These are phyloP conservation scores for Pythium insidiosum DNA, from an alignment of 352 stramenopile genomes.

Conservation along the genomic window DNA sequence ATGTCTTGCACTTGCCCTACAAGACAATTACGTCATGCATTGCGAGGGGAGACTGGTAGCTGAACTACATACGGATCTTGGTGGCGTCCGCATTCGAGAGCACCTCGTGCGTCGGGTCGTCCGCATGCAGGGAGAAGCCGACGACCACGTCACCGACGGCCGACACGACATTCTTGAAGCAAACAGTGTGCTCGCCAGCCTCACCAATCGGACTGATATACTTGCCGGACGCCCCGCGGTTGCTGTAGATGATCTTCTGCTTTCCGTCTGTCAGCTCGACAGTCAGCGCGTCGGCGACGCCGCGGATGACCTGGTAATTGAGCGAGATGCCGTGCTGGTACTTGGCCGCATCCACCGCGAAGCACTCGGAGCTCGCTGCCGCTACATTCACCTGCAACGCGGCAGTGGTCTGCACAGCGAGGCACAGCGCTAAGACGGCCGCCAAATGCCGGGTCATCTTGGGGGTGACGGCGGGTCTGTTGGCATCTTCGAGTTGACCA, in stretches of 20 bases:
- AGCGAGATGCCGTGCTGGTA: constrained; percentile 83
- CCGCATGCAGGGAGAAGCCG: constrained; percentile 82
- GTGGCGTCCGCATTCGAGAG: constrained; percentile 83
- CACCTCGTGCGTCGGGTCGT: constrained; percentile 79
- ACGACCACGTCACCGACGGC: constrained; percentile 63
- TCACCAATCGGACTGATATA: constrained; percentile 50
- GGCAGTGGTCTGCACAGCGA: constrained; percentile 2
- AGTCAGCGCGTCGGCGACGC: constrained; percentile 62
- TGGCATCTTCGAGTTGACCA: too few species aligned
- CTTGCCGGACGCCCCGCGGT: constrained; percentile 38
- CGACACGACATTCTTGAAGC: constrained; percentile 61
- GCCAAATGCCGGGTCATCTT: constrained; percentile 12
- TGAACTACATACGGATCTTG: constrained; percentile 88
- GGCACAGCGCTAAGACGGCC: constrained; percentile 8
- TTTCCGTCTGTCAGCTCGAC: constrained; percentile 58
- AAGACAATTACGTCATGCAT: not conserved
- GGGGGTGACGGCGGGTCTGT: too few species aligned
- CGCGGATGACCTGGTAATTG: constrained; percentile 76
- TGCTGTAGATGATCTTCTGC: constrained; percentile 43
- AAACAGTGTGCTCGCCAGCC: constrained; percentile 52
- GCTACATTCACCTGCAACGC: constrained; percentile 48
- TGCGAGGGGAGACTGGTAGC: too few species aligned
- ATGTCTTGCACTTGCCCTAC: constrained; percentile 82
- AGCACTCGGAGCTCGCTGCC: constrained; percentile 45
- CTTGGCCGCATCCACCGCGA: constrained; percentile 54